Base-by-base conservation (phyloP, 495 filamentous ascomycete genomes). In the Astrocystis sublimbata region DNA sequence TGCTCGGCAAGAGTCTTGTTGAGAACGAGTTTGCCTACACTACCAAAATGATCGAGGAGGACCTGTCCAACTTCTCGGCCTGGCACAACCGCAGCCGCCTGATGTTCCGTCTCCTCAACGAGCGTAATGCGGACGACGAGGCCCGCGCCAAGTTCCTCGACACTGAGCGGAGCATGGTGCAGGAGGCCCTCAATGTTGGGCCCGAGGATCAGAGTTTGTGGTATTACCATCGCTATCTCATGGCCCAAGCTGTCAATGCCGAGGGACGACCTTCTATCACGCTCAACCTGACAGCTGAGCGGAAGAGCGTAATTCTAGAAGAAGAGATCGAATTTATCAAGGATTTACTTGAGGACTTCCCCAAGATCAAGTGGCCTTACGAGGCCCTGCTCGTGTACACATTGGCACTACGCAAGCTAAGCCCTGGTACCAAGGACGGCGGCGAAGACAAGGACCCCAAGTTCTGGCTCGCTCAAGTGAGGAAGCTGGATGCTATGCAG, bases 1-100 rank as follows among this genome's bases (percentile, higher is more conserved):
- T 85, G 5, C 69, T 72, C 2, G 81, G 81, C 6, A 68, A 70
- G 19, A 87, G 80, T 67, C 85, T 94, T 82, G 86, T 84, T 8
- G 88, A 94, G 71, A 67, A 82, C 19, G 94, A 98, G 73, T 93
- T 96, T 59, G 87, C 82, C 17, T 98, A 98, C 76, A 96, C 94
- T 4, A 91, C 86, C 2, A 87, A 85, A 65, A 96, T 93, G 92
- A 90, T 98, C 69, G 75, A 82, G 19, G 77, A 76, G 13, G 91
- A 92, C 56, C 78, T 99, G 58, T 93, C 88, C 17, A 99, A 99
- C 69, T 99, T 98, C 72, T 97, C 92, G 9, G 94, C 94, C 2
- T 98, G 94, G 96, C 94, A 99, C 73, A 88, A 89, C 65, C 82
- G 94, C 43, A 91, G 89, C 55, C 89, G 87, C 72, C 78, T 98